Conservation (phyloP, 192 early-diverging fungal species). For the Gryganskiella cystojenkinii region DNA sequence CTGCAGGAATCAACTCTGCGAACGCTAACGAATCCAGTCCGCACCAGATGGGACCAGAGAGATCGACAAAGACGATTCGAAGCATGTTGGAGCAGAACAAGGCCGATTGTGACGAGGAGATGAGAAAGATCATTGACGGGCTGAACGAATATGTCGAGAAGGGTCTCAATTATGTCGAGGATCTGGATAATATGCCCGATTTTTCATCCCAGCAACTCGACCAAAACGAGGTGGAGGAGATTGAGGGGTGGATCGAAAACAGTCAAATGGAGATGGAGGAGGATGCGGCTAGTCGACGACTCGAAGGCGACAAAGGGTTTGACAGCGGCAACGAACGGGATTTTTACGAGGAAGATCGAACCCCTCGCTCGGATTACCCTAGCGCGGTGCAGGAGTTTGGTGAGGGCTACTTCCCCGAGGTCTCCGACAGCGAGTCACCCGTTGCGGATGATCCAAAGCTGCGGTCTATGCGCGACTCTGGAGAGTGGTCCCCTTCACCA, state of each 20-base stretch:
- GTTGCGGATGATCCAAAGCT: constrained; percentile 27
- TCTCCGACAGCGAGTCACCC: constrained; percentile 39
- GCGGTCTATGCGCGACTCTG: constrained; percentile 40
- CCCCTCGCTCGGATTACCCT: constrained; percentile 36
- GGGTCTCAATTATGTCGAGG: constrained; percentile 59
- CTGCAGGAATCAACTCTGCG: constrained; percentile 44
- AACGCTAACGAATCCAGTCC: constrained; percentile 38
- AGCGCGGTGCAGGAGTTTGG: constrained; percentile 25
- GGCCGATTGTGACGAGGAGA: constrained; percentile 47
- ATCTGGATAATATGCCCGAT: constrained; percentile 46
- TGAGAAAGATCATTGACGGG: constrained; percentile 72
- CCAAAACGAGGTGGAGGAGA: constrained; percentile 44
- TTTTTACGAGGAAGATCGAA: constrained; percentile 33
- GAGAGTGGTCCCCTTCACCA: constrained; percentile 48
- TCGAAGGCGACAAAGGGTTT: constrained; percentile 17
- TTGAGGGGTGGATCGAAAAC: constrained; percentile 52
- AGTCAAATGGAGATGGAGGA: constrained; percentile 55
- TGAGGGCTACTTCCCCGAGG: constrained; percentile 48
- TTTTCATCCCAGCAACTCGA: constrained; percentile 40
- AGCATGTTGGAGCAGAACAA: constrained; percentile 53
- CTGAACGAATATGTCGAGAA: constrained; percentile 76
- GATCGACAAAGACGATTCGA: constrained; percentile 45
- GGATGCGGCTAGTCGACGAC: constrained; percentile 20
- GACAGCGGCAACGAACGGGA: constrained; percentile 18
- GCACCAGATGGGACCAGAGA: constrained; percentile 25